Percentiles rank a stretch among this genome's conserved stretches.
These are phyloP conservation scores for Umbilicus rupestris DNA, from an alignment of 164 flowering plant species.

Conservation along the genomic window DNA sequence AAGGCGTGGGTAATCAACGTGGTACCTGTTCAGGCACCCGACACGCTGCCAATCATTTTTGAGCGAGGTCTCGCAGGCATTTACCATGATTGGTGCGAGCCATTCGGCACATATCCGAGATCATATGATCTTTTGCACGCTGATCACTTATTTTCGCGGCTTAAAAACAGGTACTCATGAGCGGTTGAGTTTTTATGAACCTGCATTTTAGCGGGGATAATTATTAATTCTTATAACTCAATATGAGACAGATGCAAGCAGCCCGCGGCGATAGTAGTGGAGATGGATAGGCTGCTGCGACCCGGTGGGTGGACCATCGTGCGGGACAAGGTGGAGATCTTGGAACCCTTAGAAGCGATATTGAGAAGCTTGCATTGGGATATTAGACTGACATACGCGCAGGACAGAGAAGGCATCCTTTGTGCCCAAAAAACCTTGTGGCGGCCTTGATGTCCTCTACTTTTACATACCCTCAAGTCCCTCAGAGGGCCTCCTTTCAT, in stretches of 20 bases:
- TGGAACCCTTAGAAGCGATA: slow-evolving; percentile 60
- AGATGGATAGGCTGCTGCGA: slow-evolving; percentile 78
- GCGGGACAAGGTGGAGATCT: slow-evolving; percentile 71
- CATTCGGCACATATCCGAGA: slow-evolving; percentile 87
- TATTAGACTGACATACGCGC: slow-evolving; percentile 63
- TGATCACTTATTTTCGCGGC: slow-evolving; percentile 87
- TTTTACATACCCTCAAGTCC: neutral
- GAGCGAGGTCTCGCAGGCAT: slow-evolving; percentile 85
- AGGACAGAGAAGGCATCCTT: slow-evolving; percentile 67
- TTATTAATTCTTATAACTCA: no score
- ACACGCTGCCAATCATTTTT: slow-evolving; percentile 79
- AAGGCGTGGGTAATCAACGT: slow-evolving; percentile 97
- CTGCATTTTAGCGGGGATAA: neutral
- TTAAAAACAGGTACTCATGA: slow-evolving; percentile 65
- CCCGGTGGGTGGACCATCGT: slow-evolving; percentile 89
- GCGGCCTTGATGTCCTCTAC: slow-evolving; percentile 51
- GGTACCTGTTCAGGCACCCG: slow-evolving; percentile 75
- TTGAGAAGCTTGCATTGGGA: slow-evolving; percentile 80
- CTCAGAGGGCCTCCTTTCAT: neutral
- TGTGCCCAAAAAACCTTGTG: slow-evolving; percentile 75
- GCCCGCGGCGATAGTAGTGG: slow-evolving; percentile 69
- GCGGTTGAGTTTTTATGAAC: no score
- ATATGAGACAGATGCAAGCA: slow-evolving; percentile 59
- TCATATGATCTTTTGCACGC: slow-evolving; percentile 91
- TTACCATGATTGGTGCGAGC: slow-evolving; percentile 97